Base-by-base conservation (phyloP, 345 rosid genomes). In the Eucalyptus marginata region DNA sequence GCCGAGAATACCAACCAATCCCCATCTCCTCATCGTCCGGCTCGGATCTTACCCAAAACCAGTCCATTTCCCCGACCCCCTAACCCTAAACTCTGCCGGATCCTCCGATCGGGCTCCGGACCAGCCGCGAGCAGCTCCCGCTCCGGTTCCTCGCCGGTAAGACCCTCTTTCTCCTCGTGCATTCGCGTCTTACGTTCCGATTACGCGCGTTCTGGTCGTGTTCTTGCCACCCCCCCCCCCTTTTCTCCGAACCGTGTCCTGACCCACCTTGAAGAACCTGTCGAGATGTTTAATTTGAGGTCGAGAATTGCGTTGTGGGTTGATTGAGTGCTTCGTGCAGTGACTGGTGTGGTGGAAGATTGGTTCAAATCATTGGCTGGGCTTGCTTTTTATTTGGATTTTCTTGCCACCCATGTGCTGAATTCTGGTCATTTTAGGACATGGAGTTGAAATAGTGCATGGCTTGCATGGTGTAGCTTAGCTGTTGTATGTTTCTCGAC, bases 101-200 rank as follows among this genome's bases (percentile, higher is more conserved):
- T 93, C 97, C 94, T 92, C 94, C 91, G 92, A 91, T 95, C 93
- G 92, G 91, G 91, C 88, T 92, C 93, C 90, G 88, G 81, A 90
- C 90, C 83, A 10, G 83, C 83, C 83, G 47, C 83, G 83, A 76
- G 27, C 47, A 36, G 24, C 83, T 20, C 12, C 84, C 46, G 49
- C 33, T 20, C 33, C 62, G 13, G 22, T 64, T 80, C 27, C 27
- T 87, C 88, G 88, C 86, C 54, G 68, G 80, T 59, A 27, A 54
- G 88, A 88, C 76, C 87, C 87, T 13, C 71, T 44, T 25, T 52
- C 58, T 52, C 25, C 25, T 40, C 47, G 24, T 40, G 83, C 14
- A 76, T 76, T 36, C 83, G 7, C 47, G 83, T 76, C 46, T 22
- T 36, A 5, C 27, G 44, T 36, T 36, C 81, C 81, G 46, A 36